Conservation (phyloP, 2,329 filamentous ascomycete species). For the Capronia americana region DNA sequence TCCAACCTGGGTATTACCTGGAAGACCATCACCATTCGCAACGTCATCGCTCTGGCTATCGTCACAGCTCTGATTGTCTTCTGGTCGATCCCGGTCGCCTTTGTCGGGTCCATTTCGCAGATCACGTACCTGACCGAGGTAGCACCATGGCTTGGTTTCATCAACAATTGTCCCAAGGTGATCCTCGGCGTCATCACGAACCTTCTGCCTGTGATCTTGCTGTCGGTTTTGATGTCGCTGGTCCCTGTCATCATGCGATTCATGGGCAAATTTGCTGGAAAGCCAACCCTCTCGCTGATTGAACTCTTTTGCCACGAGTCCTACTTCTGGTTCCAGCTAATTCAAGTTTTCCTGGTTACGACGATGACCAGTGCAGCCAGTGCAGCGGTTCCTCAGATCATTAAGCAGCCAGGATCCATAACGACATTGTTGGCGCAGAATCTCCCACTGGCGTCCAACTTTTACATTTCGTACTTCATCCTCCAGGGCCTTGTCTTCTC, state of each 20-base stretch:
- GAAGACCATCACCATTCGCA: slow-evolving; percentile 81
- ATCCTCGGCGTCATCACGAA: slow-evolving; percentile 85
- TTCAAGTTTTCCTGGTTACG: slow-evolving; percentile 89
- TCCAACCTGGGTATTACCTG: slow-evolving; percentile 79
- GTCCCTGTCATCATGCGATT: slow-evolving; percentile 82
- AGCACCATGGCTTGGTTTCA: slow-evolving; percentile 75
- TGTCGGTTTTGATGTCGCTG: slow-evolving; percentile 84
- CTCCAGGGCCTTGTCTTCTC: slow-evolving; percentile 86
- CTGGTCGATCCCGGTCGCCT: slow-evolving; percentile 77
- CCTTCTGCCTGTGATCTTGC: slow-evolving; percentile 77
- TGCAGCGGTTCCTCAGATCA: slow-evolving; percentile 68
- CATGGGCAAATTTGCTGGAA: slow-evolving; percentile 77
- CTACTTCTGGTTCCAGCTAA: slow-evolving; percentile 77
- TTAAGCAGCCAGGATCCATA: slow-evolving; percentile 65
- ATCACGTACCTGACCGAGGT: slow-evolving; percentile 67
- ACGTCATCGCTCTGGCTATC: slow-evolving; percentile 72
- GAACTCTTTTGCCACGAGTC: slow-evolving; percentile 90
- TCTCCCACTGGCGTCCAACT: slow-evolving; percentile 85
- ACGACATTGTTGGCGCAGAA: slow-evolving; percentile 72
- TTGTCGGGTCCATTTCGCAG: slow-evolving; percentile 87
- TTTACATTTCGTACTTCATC: slow-evolving; percentile 94
- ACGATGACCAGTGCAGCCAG: slow-evolving; percentile 83
- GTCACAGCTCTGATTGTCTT: slow-evolving; percentile 83
- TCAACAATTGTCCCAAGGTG: slow-evolving; percentile 70
- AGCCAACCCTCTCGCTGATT: slow-evolving; percentile 75